Conservation (phyloP, 2,329 filamentous ascomycete genomes). For the Hymenoscyphus occultus region DNA sequence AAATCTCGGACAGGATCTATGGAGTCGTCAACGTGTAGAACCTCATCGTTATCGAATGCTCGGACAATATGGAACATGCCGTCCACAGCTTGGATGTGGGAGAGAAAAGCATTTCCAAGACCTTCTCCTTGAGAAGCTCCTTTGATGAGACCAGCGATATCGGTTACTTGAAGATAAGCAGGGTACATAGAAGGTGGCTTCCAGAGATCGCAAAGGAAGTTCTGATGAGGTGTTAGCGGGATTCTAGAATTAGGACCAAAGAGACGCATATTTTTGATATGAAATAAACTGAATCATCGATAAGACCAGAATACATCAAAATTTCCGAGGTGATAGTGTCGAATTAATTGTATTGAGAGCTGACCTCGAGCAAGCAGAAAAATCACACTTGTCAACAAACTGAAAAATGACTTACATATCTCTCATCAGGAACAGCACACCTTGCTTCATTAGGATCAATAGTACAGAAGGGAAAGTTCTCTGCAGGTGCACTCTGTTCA, state of each 20-base stretch:
- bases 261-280: too few species aligned
- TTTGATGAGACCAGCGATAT: constrained; percentile 46
- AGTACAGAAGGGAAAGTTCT: constrained; percentile 47
- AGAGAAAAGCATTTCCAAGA: constrained; percentile 45
- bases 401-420: constrained; percentile 40
- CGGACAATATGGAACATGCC: constrained; percentile 47
- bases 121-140: constrained; percentile 45
- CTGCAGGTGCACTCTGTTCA: constrained; percentile 44
- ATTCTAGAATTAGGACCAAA: background rate
- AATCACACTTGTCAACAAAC: constrained; percentile 1
- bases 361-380: background rate
- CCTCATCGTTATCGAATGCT: constrained; percentile 46
- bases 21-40: constrained; percentile 46
- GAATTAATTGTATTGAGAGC: too few species aligned
- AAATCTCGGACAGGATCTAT: constrained; percentile 45
- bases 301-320: too few species aligned
- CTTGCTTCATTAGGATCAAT: constrained; percentile 48
- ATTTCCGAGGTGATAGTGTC: too few species aligned
- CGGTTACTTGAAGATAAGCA: constrained; percentile 44
- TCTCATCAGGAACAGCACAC: constrained; percentile 44
- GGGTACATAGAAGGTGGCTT: constrained; percentile 47
- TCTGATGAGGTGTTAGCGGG: constrained; percentile 31
- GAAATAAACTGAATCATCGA: too few species aligned
- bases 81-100: constrained; percentile 46
- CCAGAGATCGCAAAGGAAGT: constrained; percentile 46